phyloP scores from a whole-genome alignment of 208 protist genomes.

The Acanthamoeba divionensis region DNA sequence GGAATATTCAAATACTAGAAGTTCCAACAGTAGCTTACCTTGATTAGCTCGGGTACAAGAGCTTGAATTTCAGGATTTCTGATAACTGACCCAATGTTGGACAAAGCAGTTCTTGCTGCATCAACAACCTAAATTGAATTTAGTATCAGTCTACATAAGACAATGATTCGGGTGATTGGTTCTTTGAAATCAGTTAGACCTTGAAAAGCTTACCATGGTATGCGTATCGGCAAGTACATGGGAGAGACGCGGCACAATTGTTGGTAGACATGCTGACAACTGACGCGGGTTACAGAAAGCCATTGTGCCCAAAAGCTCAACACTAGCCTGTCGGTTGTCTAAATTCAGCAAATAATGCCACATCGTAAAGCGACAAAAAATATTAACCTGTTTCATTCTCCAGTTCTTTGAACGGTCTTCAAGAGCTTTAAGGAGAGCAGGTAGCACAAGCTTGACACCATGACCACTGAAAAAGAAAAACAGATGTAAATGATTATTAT shows the following conservation, averaged over 20 bases:
- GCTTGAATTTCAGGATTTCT: constrained; percentile 82
- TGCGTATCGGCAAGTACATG: constrained; percentile 75
- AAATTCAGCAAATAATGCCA: not conserved
- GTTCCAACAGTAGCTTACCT: not conserved
- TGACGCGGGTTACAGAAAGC: constrained; percentile 81
- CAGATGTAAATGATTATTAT: not conserved
- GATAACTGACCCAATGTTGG: constrained; percentile 82
- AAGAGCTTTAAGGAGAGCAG: constrained; percentile 75
- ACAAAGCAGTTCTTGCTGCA: constrained; percentile 76
- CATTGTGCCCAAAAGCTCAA: constrained; percentile 85
- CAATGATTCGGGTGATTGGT: not conserved
- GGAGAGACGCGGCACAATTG: constrained; percentile 77
- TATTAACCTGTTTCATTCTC: constrained; percentile 79
- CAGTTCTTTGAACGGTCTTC: constrained; percentile 77
- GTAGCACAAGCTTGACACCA: constrained; percentile 88
- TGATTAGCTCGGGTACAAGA: constrained; percentile 70
- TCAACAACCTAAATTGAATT: constrained; percentile 59
- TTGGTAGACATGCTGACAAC: constrained; percentile 72
- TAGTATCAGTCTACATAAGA: not conserved
- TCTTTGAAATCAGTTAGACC: not conserved
- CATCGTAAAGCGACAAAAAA: not conserved
- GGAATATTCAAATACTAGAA: too few species aligned
- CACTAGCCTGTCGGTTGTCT: not conserved
- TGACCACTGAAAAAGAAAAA: constrained; percentile 67
- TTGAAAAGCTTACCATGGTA: not conserved